These are phyloP conservation scores for Hippophae rhamnoides DNA, from an alignment of 306 rosid species.

Conservation along the genomic window DNA sequence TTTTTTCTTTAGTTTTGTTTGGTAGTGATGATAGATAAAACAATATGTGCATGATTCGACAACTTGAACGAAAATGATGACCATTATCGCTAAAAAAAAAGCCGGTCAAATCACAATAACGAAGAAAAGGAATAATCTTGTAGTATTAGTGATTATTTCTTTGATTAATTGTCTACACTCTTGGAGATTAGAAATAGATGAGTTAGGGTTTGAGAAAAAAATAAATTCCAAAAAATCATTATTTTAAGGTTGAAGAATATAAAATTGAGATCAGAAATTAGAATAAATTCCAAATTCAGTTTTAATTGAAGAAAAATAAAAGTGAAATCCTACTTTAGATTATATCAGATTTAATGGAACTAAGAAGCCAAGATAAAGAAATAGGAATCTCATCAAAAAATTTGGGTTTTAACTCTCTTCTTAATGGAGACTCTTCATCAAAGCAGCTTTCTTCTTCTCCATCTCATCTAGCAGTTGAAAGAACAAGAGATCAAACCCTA, in stretches of 20 bases:
- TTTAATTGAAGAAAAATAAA: background rate
- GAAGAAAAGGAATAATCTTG: no score
- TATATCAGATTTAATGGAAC: constrained; percentile 40
- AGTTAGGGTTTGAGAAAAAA: no score
- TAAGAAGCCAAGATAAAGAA: constrained; percentile 37
- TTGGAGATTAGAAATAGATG: no score
- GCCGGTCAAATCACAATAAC: constrained; percentile 29
- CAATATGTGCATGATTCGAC: background rate
- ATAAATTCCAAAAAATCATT: no score
- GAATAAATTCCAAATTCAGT: background rate
- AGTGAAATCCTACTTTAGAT: no score
- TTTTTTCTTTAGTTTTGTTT: background rate
- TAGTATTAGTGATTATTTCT: no score
- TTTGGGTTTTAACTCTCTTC: constrained; percentile 32
- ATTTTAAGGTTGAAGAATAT: no score
- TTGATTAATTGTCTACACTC: no score
- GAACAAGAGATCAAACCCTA: constrained; percentile 15
- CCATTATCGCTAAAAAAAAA: constrained; percentile 9
- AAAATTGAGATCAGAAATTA: constrained; percentile 13
- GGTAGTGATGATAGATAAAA: background rate
- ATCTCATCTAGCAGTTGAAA: no score
- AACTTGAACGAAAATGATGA: no score
- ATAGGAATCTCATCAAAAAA: constrained; percentile 40
- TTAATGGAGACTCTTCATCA: constrained; percentile 28
- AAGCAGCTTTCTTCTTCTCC: constrained; percentile 33